Conservation (phyloP, 1,284 basidiomycete genomes). For the Jaminaea rosea region DNA sequence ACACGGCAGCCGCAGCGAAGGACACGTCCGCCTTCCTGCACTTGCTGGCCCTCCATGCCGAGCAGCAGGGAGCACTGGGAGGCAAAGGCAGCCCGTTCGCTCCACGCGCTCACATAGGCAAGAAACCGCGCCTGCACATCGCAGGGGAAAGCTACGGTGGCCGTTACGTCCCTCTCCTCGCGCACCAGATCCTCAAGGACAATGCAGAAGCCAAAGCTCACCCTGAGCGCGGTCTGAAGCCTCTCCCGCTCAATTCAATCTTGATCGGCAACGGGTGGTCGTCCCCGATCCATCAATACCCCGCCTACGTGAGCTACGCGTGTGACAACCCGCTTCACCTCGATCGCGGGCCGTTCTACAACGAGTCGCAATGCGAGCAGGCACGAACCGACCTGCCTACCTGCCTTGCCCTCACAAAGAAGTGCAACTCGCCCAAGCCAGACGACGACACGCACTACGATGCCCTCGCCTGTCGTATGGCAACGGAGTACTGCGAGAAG, state of each 20-base stretch:
- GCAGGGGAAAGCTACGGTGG: constrained; percentile 44
- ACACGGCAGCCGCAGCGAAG: constrained; percentile 27
- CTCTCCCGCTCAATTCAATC: constrained; percentile 27
- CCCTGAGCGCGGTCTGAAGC: constrained; percentile 30
- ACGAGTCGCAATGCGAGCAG: constrained; percentile 19
- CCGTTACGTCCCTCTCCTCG: constrained; percentile 37
- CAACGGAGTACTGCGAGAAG: constrained; percentile 32
- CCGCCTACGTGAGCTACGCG: constrained; percentile 38
- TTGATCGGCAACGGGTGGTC: constrained; percentile 47
- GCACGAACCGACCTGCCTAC: constrained; percentile 27
- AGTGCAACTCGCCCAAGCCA: constrained; percentile 25
- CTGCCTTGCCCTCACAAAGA: constrained; percentile 31
- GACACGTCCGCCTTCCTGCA: constrained; percentile 44
- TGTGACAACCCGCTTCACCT: constrained; percentile 35
- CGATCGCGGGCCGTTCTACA: constrained; percentile 24
- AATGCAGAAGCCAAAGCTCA: constrained; percentile 29
- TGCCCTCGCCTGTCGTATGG: constrained; percentile 25
- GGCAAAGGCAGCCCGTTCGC: constrained; percentile 7
- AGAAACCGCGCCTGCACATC: constrained; percentile 28
- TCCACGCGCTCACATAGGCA: constrained; percentile 11
- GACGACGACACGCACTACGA: constrained; percentile 15
- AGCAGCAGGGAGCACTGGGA: constrained; percentile 12
- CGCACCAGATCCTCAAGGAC: constrained; percentile 35
- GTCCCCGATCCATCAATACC: constrained; percentile 35
- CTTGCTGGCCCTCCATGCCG: constrained; percentile 33